Base-by-base conservation (phyloP, 169 alveolate species). In the Plasmodium ovale region DNA sequence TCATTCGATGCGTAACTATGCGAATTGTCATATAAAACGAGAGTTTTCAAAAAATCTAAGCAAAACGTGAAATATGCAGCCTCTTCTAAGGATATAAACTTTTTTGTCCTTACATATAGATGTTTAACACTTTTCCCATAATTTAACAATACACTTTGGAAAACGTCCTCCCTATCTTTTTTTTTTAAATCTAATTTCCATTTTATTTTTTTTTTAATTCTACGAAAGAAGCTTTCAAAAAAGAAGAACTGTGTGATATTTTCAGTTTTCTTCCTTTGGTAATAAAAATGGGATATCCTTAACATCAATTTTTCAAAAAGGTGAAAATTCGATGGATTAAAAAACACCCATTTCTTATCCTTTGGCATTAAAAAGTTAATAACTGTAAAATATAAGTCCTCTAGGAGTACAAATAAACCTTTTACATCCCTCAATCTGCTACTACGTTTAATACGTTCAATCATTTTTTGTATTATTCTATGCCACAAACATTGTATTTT, bases 341-440 rank as follows among this genome's bases (percentile, higher is more conserved):
- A 65, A 35, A 60, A 74, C 31, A 37, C 0, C 77, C 65, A 42
- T 12, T 60, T 42, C 7, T 25, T 19, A 23, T 29, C 39, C 3
- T 14, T n/a, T 58, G 88, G 88, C 59, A 74, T 60, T 62, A 74
- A 59, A 74, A 74, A 60, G 4, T 14, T 31, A 14, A 74, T 60
- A 74, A 74, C 54, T 3, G 27, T 31, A 54, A 53, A 27, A 47
- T 74, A 74, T 35, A 74, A 42, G 27, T 60, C 73, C 49, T 74
- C 67, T 59, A 74, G 51, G 0, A 74, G 53, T 39, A 44, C 25
- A 59, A 72, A n/a, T 14, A 72, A 10, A 14, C 29, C 42, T 33
- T 72, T 72, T 5, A 25, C 25, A 59, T 44, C 35, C 35, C 58
- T 54, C 16, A 19, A 47, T 19, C 16, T 35, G 14, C 60, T 39